phyloP scores from a whole-genome alignment of 345 rosid genomes.

The Psidium guajava region DNA sequence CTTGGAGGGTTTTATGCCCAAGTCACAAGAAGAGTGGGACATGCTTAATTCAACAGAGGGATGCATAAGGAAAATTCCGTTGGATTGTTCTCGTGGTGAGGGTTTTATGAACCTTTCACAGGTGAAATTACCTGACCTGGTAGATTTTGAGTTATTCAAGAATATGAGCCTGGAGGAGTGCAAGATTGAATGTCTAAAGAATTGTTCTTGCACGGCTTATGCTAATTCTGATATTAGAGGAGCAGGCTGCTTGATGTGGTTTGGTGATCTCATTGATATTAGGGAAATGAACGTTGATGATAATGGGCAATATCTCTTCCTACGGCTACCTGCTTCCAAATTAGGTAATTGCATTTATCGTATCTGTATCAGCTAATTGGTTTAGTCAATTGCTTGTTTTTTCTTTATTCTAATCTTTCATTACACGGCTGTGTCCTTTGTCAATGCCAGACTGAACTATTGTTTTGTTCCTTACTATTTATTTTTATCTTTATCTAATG shows the following conservation, averaged over 20 bases:
- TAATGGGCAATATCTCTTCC: neutral
- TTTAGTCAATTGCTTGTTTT: neutral
- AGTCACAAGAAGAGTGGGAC: constrained; percentile 12
- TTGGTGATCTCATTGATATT: neutral
- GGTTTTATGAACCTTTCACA: neutral
- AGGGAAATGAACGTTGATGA: neutral
- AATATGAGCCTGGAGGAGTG: constrained; percentile 5
- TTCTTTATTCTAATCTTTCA: neutral
- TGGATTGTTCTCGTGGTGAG: neutral
- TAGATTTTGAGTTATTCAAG: constrained; percentile 14
- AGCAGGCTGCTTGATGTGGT: constrained; percentile 24
- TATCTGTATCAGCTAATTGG: neutral
- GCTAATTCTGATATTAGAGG: constrained; percentile 3
- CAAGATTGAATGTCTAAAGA: constrained; percentile 5
- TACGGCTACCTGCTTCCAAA: neutral
- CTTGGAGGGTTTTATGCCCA: constrained; percentile 20
- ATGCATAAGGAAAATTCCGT: neutral
- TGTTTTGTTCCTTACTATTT: neutral
- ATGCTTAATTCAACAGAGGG: constrained; percentile 9
- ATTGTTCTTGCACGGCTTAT: constrained; percentile 29
- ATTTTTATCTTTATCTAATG: neutral
- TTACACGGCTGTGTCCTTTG: neutral
- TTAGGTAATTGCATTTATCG: neutral
- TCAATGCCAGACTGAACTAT: neutral
- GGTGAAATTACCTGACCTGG: constrained; percentile 10